phyloP scores from a whole-genome alignment of 129 eudicot species.

The Heracleum sosnowskyi region DNA sequence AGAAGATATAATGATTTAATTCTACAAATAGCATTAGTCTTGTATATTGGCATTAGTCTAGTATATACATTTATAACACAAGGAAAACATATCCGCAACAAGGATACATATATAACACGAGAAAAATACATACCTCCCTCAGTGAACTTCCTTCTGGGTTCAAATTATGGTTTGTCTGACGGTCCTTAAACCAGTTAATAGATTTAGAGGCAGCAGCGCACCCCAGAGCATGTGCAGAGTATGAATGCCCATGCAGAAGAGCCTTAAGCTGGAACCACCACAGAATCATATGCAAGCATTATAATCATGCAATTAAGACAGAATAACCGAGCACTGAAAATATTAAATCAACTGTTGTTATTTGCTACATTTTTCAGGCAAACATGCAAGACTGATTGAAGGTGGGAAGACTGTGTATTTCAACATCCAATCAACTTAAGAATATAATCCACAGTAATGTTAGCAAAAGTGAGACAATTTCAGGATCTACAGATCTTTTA shows the following conservation, averaged over 20 bases:
- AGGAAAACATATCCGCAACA: background rate
- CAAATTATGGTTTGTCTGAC: constrained; percentile 54
- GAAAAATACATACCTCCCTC: constrained; percentile 45
- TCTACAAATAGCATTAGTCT: background rate
- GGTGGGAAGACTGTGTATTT: background rate
- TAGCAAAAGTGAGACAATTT: background rate
- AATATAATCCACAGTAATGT: background rate
- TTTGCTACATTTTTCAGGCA: background rate
- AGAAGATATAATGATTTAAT: background rate
- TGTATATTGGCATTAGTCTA: background rate
- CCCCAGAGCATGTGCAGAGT: constrained; percentile 91
- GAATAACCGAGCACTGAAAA: background rate
- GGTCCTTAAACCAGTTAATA: constrained; percentile 75
- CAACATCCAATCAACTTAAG: background rate
- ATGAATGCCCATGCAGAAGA: constrained; percentile 93
- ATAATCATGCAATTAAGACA: background rate
- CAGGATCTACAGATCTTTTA: background rate
- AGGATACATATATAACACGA: background rate
- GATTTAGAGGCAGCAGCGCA: constrained; percentile 78
- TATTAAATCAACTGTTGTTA: background rate
- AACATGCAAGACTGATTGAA: background rate
- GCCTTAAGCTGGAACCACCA: constrained; percentile 62
- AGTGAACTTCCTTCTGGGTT: constrained; percentile 39
- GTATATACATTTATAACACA: background rate
- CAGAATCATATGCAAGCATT: constrained; percentile 2